Base-by-base conservation (phyloP, 306 rosid species). In the Dryas octopetala region DNA sequence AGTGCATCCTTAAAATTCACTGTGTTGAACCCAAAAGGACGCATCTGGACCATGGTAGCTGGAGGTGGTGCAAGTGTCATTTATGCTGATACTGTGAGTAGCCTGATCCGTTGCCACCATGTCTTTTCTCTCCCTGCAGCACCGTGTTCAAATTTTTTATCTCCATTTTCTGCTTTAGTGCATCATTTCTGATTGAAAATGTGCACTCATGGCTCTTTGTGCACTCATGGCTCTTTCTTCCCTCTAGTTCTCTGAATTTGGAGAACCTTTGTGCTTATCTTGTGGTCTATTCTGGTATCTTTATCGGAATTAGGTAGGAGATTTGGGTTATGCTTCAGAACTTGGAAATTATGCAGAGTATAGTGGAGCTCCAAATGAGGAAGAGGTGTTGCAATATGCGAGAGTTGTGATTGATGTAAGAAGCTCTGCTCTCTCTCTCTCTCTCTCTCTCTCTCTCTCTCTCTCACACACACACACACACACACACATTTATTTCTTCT, bases 271-370 rank as follows among this genome's bases (percentile, higher is more conserved):
- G 10, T 26, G 49, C 53, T 49, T 40, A 10, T 41, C 43, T 53
- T 59, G 38, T 38, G 23, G 7, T 41, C 11, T 45, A n/a, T 65
- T 26, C 28, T 40, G 44, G 48, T 49, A 0, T 47, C 11, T 17
- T 57, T 17, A 2, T 59, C 14, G 19, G 10, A 46, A 54, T 70
- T 71, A 91, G 96, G 97, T 91, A 63, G 97, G 97, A 77, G 96
- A 91, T 88, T 82, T 92, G 87, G 97, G 97, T 58, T 92, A 88
- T 85, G 93, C 97, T 28, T 87, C 90, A 43, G 97, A 92, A 86
- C 96, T 92, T 73, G 97, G 97, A n/a, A 92, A 92, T 82, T 92
- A 92, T 84, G 97, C 97, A 9, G 97, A 92, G 80, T 90, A 92
- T 64, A 92, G 97, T 83, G 97, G 97, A 76, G 96, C 97, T 78